Evolutionary conservation across 139 green algal species (phyloP), one percentile per base, ranked within the genome.

Genomic region (Asterochloris sp.): DNA sequence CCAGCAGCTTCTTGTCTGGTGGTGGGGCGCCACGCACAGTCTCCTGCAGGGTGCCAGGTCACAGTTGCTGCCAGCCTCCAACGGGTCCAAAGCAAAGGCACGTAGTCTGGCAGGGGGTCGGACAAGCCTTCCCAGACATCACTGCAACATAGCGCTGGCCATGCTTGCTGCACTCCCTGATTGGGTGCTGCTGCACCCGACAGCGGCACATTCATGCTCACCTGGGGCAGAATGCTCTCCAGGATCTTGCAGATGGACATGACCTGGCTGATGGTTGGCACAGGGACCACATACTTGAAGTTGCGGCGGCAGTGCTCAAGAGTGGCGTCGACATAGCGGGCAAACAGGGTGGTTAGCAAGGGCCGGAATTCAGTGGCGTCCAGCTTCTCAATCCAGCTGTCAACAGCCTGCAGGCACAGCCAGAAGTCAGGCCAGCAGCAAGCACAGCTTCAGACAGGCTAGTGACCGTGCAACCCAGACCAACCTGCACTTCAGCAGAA

Each of bases 161-260:
- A 54, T 54, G 38, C 38, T 88, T 98, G 94, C 78, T 96, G 80
- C 69, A 97, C 83, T 89, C 96, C 94, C 86, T 94, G 93, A 87
- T 97, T 92, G 0, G 90, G 90, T 0, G 89, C 82, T 8, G 92
- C 89, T 10, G 92, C 86, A 2, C 89, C 91, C 4, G 88, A 78
- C 73, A 86, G 83, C 14, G n/a, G 75, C 68, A 85, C 83, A 73
- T 83, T 62, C 78, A 83, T 10, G 61, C 60, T 13, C 27, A 82
- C 90, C 89, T 95, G 90, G 62, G 91, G 92, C 83, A 98, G 85
- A 68, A 98, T 91, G 38, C 91, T 91, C 85, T 98, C 95, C 29
- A 98, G 88, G 83, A 98, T 96, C 89, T 97, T 94, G 90, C 92
- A 97, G 66, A 98, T 86, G n/a, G 93, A 96, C 89, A 92, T 89